Conservation (phyloP, 176 grass and related monocot genomes). For the Carex myosuroides region DNA sequence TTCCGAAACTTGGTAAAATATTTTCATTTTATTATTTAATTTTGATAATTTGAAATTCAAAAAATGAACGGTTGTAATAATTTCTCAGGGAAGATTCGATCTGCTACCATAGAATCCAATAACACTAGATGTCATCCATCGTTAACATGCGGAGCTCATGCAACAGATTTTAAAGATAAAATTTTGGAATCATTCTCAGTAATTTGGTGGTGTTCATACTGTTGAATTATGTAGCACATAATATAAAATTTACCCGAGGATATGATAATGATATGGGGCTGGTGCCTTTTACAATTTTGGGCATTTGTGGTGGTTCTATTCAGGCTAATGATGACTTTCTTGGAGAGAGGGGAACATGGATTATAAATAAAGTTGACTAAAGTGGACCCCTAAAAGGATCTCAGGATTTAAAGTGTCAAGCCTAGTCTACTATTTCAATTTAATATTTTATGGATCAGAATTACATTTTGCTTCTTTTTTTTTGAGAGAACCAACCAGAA, state of each 20-base stretch:
- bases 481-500: too few species aligned
- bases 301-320: neutral
- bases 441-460: neutral
- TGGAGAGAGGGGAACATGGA: neutral
- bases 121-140: neutral
- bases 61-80: too few species aligned
- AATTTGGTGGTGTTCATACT: neutral
- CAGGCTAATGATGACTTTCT: neutral
- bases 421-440: neutral
- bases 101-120: neutral
- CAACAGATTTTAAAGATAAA: neutral
- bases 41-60: neutral
- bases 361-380: constrained; percentile 21
- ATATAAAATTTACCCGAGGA: too few species aligned
- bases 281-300: too few species aligned
- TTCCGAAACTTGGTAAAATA: neutral
- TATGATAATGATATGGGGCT: too few species aligned
- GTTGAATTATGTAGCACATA: too few species aligned
- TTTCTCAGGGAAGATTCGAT: too few species aligned
- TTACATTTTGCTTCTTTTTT: too few species aligned
- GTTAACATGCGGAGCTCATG: neutral
- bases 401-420: neutral
- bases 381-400: constrained; percentile 8
- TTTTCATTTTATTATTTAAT: neutral
- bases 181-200: neutral